Evolutionary conservation across 75 land plant species (phyloP).

Genomic region (Gnetum montanum): DNA sequence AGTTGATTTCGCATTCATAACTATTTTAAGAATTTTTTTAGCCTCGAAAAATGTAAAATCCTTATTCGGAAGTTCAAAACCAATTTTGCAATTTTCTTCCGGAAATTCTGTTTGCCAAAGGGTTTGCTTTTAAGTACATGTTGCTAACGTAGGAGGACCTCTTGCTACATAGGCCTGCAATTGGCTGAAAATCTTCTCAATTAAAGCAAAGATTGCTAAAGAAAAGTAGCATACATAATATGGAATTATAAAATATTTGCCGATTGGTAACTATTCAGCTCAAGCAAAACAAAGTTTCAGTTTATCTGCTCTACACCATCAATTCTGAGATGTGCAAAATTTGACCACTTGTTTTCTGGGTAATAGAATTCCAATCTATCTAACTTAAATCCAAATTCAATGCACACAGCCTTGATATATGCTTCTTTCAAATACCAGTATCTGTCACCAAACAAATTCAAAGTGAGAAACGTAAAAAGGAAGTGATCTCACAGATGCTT

Average conservation of each 20-base stretch:
- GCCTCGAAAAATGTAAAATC: slow-evolving; percentile 17
- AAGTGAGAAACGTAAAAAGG: too few species aligned
- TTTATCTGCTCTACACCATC: slow-evolving; percentile 39
- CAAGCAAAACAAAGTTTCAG: slow-evolving; percentile 58
- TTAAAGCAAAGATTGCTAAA: background rate
- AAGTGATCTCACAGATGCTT: too few species aligned
- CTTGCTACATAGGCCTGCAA: slow-evolving; percentile 53
- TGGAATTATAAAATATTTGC: slow-evolving; percentile 21
- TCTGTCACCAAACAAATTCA: too few species aligned
- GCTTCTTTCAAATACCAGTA: slow-evolving; percentile 92
- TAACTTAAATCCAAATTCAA: slow-evolving; percentile 53
- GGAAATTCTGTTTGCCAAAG: slow-evolving; percentile 17
- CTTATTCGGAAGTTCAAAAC: slow-evolving; percentile 19
- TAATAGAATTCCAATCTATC: slow-evolving; percentile 64
- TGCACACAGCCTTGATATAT: slow-evolving; percentile 74
- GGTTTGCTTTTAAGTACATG: slow-evolving; percentile 21
- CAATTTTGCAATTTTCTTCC: slow-evolving; percentile 15
- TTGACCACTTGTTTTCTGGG: slow-evolving; percentile 29
- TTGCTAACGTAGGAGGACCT: slow-evolving; percentile 45
- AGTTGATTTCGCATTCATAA: too few species aligned
- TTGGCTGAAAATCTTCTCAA: too few species aligned
- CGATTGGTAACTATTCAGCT: slow-evolving; percentile 49
- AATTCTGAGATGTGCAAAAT: slow-evolving; percentile 31
- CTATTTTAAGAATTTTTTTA: too few species aligned
- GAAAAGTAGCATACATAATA: background rate